Conservation (phyloP, 176 grass and related monocot genomes). For the Oropetium thomaeum region DNA sequence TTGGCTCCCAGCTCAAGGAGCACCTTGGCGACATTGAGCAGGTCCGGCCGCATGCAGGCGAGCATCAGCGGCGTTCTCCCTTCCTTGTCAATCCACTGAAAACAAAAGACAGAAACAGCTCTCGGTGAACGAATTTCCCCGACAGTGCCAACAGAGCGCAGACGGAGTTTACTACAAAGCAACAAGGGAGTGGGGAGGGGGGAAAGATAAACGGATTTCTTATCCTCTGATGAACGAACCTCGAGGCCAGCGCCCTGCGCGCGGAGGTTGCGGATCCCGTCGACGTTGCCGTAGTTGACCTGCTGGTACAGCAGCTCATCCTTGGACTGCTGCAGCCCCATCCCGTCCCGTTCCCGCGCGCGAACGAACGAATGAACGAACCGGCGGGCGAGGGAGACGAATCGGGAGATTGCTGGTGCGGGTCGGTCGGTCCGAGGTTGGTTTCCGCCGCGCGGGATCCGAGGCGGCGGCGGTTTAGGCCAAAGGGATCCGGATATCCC, state of each 20-base stretch:
- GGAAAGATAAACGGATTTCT: not conserved
- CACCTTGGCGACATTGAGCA: constrained; percentile 57
- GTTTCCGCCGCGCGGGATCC: not conserved
- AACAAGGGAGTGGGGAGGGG: no score
- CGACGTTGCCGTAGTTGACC: constrained; percentile 78
- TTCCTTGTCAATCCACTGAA: constrained; percentile 95
- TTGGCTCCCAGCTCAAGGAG: constrained; percentile 81
- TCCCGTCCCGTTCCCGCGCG: no score
- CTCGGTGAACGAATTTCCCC: not conserved
- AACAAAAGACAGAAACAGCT: not conserved
- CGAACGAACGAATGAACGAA: no score
- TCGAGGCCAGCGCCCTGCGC: not conserved
- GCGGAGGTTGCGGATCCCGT: constrained; percentile 61
- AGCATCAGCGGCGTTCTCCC: constrained; percentile 87
- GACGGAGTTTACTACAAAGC: not conserved
- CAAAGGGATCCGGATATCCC: constrained; percentile 14
- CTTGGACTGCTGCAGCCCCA: constrained; percentile 93
- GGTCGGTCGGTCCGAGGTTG: not conserved
- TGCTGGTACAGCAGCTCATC: constrained; percentile 89
- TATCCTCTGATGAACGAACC: constrained; percentile 36
- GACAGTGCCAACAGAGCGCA: not conserved
- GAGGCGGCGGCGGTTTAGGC: not conserved
- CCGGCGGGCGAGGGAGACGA: not conserved
- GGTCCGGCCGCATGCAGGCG: constrained; percentile 73
- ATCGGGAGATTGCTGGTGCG: not conserved